Conservation (phyloP, 257 asterid genomes). For the Phtheirospermum japonicum region DNA sequence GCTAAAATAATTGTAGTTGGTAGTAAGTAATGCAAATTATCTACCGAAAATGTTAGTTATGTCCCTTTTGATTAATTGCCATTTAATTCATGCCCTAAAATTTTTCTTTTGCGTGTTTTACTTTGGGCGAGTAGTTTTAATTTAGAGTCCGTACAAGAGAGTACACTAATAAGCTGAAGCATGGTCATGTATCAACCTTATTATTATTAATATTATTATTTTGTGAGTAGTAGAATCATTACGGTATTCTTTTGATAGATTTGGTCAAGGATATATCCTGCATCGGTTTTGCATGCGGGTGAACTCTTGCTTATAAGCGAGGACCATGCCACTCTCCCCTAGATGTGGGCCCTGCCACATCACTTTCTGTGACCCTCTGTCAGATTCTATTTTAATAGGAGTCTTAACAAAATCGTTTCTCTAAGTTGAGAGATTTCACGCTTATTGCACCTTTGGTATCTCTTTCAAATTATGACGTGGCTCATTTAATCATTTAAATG, state of each 20-base stretch:
- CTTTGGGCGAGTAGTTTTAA: background rate
- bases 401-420: conserved; percentile 6
- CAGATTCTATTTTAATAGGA: background rate
- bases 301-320: background rate
- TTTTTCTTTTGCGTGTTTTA: background rate
- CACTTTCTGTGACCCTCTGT: background rate
- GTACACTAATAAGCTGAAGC: background rate
- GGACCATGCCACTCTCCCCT: too few relatives aligned
- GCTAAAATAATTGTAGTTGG: background rate
- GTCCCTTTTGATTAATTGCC: background rate
- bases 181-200: background rate
- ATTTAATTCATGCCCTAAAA: background rate
- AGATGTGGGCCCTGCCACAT: background rate
- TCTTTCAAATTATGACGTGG: background rate
- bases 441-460: conserved; percentile 7
- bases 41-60: background rate
- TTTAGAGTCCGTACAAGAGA: background rate
- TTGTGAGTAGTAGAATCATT: background rate
- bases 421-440: background rate
- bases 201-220: too few relatives aligned
- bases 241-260: background rate
- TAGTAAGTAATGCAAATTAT: conserved; percentile 6
- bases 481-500: too few relatives aligned
- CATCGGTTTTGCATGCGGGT: background rate
- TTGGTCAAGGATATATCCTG: background rate